A percentile compares a stretch with the other conserved stretches of the same genome.
These are phyloP conservation scores for Sarocladiaceae sp. DNA, from an alignment of 2,329 filamentous ascomycete species.

Conservation along the genomic window DNA sequence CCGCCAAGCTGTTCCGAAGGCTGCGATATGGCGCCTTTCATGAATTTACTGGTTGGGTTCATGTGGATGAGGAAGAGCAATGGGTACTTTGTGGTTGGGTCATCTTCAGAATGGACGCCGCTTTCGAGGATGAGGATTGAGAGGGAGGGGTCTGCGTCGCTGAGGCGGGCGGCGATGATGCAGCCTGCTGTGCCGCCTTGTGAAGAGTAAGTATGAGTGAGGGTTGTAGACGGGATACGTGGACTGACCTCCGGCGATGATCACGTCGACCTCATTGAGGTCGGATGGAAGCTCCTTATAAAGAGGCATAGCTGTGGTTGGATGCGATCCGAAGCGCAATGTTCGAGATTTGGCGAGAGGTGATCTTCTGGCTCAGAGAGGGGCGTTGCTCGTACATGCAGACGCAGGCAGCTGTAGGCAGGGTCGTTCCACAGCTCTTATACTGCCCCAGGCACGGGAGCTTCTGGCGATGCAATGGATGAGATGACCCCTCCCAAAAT, in stretches of 20 bases:
- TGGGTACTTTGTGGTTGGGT: conserved; percentile 22
- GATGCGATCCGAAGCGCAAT: too few relatives aligned
- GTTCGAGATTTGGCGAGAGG: too few relatives aligned
- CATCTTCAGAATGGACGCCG: conserved; percentile 23
- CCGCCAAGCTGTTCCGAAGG: conserved; percentile 19
- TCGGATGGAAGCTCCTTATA: conserved; percentile 19
- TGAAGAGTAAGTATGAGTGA: neutral
- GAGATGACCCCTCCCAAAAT: too few relatives aligned
- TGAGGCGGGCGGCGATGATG: conserved; percentile 24
- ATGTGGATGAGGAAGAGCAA: conserved; percentile 21
- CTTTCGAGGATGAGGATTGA: conserved; percentile 27
- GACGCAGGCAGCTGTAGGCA: too few relatives aligned
- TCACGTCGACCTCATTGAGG: conserved; percentile 43
- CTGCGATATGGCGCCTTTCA: conserved; percentile 23
- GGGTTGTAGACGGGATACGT: too few relatives aligned
- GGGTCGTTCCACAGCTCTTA: too few relatives aligned
- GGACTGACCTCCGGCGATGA: conserved; percentile 43
- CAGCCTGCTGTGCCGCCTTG: conserved; percentile 28
- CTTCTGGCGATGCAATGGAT: too few relatives aligned
- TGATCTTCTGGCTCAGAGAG: too few relatives aligned
- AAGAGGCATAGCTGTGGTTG: conserved; percentile 17
- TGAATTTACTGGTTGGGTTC: conserved; percentile 17
- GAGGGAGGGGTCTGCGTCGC: conserved; percentile 22
- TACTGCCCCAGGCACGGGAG: too few relatives aligned
- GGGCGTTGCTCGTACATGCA: too few relatives aligned